These are phyloP conservation scores for Sarcodon aspratus DNA, from an alignment of 768 basidiomycete genomes.

Conservation along the genomic window DNA sequence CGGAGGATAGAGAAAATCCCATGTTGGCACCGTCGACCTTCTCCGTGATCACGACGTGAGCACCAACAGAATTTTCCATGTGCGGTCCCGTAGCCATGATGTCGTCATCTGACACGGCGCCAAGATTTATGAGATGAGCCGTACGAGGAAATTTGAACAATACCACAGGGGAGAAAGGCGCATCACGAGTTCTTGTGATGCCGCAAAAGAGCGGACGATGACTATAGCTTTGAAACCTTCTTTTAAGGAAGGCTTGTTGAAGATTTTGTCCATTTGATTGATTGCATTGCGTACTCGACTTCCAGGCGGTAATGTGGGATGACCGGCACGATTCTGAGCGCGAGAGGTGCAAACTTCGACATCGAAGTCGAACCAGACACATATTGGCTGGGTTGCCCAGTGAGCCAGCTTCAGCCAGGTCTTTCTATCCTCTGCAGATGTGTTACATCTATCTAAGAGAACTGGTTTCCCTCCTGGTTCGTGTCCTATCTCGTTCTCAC, in stretches of 20 bases:
- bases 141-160: constrained; percentile 54
- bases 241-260: constrained; percentile 30
- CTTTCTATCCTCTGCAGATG: constrained; percentile 32
- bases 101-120: constrained; percentile 45
- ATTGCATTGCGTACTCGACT: constrained; percentile 43
- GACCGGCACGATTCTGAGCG: constrained; percentile 44
- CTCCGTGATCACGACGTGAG: constrained; percentile 40
- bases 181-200: constrained; percentile 34
- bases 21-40: constrained; percentile 61
- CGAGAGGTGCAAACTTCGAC: constrained; percentile 36
- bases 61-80: neutral
- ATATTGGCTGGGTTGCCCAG: constrained; percentile 34
- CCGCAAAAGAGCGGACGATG: constrained; percentile 36
- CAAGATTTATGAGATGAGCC: constrained; percentile 45
- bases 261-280: constrained; percentile 36
- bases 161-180: constrained; percentile 28
- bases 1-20: constrained; percentile 45
- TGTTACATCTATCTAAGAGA: constrained; percentile 49
- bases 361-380: constrained; percentile 46
- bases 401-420: constrained; percentile 39
- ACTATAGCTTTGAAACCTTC: constrained; percentile 45
- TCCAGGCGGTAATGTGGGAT: constrained; percentile 48
- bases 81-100: constrained; percentile 15
- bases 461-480: too few relatives aligned
- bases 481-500: too few relatives aligned